Evolutionary conservation across 2,329 filamentous ascomycete species (phyloP), one percentile per base, ranked within the genome.

Genomic region (Microdochium nivale): DNA sequence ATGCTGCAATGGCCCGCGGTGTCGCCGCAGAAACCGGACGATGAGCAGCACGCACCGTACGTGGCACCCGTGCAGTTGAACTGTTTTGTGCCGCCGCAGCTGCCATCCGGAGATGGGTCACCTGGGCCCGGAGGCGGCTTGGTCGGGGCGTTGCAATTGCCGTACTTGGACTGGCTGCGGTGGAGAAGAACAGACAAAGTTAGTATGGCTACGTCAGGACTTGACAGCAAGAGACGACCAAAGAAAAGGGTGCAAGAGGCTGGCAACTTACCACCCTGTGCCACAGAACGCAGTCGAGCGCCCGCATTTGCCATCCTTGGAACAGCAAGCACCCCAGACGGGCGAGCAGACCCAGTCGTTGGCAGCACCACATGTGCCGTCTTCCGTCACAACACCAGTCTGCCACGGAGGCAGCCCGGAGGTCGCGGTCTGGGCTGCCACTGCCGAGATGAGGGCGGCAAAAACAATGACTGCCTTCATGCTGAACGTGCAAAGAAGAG

Each of bases 191-290:
- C n/a, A n/a, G n/a, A n/a, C n/a, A n/a, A n/a, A n/a, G n/a, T n/a
- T n/a, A n/a, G n/a, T n/a, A n/a, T n/a, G n/a, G n/a, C n/a, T n/a
- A n/a, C n/a, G n/a, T n/a, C n/a, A n/a, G n/a, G n/a, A n/a, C n/a
- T n/a, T n/a, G n/a, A n/a, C n/a, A n/a, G n/a, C n/a, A 32, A 33
- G 13, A 43, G 46, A 44, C 50, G 48, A 44, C 30, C 21, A 11
- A 30, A 4, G 44, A 48, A 23, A 30, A 48, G 44, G 30, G 48
- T 7, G 1, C 25, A 2, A 1, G 16, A 19, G 30, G 16, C 23
- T 10, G 21, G 47, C n/a, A n/a, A 49, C 50, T 48, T 13, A 52
- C 50, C 50, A 52, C 21, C 50, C 50, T 19, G 48, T 46, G 23
- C 50, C 50, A 13, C 50, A 52, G 46, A 49, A 48, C 1, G 47